Evolutionary conservation across 2,329 filamentous ascomycete genomes (phyloP).

Genomic region (Fusarium torreyae): DNA sequence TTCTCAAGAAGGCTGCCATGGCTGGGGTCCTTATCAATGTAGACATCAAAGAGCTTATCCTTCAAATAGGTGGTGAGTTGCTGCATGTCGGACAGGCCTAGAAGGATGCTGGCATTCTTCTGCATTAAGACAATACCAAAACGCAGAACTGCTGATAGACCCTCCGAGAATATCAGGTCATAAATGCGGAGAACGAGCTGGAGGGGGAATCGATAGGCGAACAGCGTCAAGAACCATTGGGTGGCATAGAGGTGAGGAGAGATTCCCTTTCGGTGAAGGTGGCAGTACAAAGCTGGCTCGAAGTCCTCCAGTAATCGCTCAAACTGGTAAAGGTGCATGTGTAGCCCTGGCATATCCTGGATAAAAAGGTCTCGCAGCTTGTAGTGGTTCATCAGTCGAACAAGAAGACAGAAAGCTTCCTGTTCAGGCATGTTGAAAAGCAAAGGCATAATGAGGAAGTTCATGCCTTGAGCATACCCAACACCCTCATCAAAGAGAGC

Average conservation of each 20-base stretch:
- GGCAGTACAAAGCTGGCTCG: slow-evolving; percentile 94
- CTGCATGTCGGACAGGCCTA: slow-evolving; percentile 92
- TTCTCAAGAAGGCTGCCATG: slow-evolving; percentile 95
- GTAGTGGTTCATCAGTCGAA: slow-evolving; percentile 97
- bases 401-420: slow-evolving; percentile 94
- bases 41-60: slow-evolving; percentile 94
- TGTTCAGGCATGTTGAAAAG: slow-evolving; percentile 99
- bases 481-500: slow-evolving; percentile 95
- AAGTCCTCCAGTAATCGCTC: slow-evolving; percentile 94
- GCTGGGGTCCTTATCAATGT: slow-evolving; percentile 94
- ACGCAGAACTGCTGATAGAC: slow-evolving; percentile 91
- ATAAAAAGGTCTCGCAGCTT: slow-evolving; percentile 92
- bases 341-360: slow-evolving; percentile 95
- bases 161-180: slow-evolving; percentile 94
- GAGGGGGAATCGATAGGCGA: slow-evolving; percentile 96
- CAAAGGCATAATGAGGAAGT: slow-evolving; percentile 96
- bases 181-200: slow-evolving; percentile 97
- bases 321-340: slow-evolving; percentile 94
- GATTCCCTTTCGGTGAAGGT: slow-evolving; percentile 89
- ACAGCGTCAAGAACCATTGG: slow-evolving; percentile 99
- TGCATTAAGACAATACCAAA: slow-evolving; percentile 98
- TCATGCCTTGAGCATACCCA: slow-evolving; percentile 98
- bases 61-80: slow-evolving; percentile 91
- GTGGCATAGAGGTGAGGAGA: slow-evolving; percentile 95
- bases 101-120: slow-evolving; percentile 84